These are phyloP conservation scores for Phytophthora uliginosa DNA, from an alignment of 352 stramenopile genomes.

Conservation along the genomic window DNA sequence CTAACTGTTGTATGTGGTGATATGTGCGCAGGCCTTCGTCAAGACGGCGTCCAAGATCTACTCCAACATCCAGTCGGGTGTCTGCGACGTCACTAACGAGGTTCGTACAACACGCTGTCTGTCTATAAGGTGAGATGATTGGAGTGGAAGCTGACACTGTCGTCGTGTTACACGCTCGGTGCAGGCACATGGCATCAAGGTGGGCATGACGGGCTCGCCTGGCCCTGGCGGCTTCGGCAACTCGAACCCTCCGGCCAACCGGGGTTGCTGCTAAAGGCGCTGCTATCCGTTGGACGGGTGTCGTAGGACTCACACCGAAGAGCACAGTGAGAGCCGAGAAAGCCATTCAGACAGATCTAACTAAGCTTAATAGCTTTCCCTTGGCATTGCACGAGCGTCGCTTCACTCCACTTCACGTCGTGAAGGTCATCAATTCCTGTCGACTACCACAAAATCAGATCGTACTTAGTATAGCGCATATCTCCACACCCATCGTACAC, in stretches of 20 bases:
- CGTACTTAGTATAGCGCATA: neutral
- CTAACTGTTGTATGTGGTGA: constrained; percentile 4
- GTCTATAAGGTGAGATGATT: neutral
- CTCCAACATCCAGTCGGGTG: constrained; percentile 95
- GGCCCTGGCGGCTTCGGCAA: constrained; percentile 84
- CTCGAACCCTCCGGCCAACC: constrained; percentile 71
- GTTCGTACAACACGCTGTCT: constrained; percentile 34
- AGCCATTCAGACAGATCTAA: constrained; percentile 25
- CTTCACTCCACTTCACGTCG: neutral
- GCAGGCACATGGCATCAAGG: constrained; percentile 91
- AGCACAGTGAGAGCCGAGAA: constrained; percentile 7
- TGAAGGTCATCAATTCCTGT: too few species aligned
- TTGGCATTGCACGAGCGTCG: neutral
- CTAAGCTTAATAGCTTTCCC: constrained; percentile 17
- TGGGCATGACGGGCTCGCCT: constrained; percentile 88
- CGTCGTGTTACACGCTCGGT: neutral
- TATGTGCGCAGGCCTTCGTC: constrained; percentile 89
- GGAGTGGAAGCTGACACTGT: neutral
- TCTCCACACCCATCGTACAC: constrained; percentile 15
- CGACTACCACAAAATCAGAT: neutral
- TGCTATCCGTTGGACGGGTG: constrained; percentile 6
- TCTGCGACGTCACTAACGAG: constrained; percentile 97
- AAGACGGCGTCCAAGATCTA: constrained; percentile 98
- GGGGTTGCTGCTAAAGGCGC: constrained; percentile 82
- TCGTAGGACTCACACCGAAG: constrained; percentile 9